phyloP scores from a whole-genome alignment of 2,329 filamentous ascomycete genomes.

The Pyrenochaeta sp. region DNA sequence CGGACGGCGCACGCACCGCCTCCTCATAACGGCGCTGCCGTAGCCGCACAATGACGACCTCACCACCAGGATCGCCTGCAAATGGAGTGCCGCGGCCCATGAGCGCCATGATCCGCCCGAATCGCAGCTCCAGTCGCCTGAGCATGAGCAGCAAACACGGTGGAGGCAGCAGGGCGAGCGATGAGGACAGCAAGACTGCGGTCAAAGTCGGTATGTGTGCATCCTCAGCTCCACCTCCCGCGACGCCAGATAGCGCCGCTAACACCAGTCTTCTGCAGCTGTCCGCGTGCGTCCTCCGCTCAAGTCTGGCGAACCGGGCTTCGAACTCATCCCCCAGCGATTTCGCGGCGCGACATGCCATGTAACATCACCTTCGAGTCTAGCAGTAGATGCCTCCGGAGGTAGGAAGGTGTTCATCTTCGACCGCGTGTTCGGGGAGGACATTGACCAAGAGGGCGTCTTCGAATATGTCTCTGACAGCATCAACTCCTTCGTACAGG shows the following conservation, averaged over 20 bases:
- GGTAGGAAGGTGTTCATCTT: constrained; percentile 96
- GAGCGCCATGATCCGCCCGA: constrained; percentile 80
- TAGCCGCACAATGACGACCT: constrained; percentile 44
- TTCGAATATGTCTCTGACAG: constrained; percentile 96
- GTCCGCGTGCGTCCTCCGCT: constrained; percentile 92
- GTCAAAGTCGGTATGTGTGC: constrained; percentile 90
- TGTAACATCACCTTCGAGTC: constrained; percentile 81
- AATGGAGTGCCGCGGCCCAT: constrained; percentile 69
- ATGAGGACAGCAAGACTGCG: constrained; percentile 88
- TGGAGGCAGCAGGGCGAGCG: constrained; percentile 81
- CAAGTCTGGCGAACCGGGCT: constrained; percentile 84
- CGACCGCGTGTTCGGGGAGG: constrained; percentile 89
- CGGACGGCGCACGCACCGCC: constrained; percentile 21
- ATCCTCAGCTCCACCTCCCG: constrained; percentile 11
- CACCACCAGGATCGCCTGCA: constrained; percentile 50
- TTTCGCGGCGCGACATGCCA: constrained; percentile 95
- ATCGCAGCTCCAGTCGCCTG: constrained; percentile 83
- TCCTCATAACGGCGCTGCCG: constrained; percentile 30
- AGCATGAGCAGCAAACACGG: constrained; percentile 81
- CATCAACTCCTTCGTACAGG: constrained; percentile 87
- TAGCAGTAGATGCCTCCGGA: constrained; percentile 89
- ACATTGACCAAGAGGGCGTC: constrained; percentile 84
- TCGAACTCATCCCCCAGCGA: constrained; percentile 91
- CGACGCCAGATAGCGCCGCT: constrained; percentile 15
- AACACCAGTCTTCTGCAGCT: constrained; percentile 62